Evolutionary conservation across 2,329 filamentous ascomycete genomes (phyloP).

Genomic region (Penicillium sclerotiorum): DNA sequence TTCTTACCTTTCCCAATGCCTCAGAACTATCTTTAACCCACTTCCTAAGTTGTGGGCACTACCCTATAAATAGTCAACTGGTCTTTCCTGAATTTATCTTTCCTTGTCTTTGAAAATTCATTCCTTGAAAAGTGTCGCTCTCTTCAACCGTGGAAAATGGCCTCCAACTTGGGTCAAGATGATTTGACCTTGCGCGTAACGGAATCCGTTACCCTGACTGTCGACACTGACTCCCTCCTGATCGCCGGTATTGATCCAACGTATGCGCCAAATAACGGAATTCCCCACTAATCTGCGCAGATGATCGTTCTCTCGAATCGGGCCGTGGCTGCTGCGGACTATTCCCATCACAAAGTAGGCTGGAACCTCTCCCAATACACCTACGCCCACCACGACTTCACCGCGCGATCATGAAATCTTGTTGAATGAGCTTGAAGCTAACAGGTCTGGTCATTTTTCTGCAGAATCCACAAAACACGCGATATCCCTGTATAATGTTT

Average conservation of each 20-base stretch:
- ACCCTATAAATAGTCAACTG: no score
- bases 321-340: slow-evolving; percentile 58
- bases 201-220: slow-evolving; percentile 61
- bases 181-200: slow-evolving; percentile 57
- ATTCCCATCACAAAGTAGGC: slow-evolving; percentile 53
- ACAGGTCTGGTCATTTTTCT: no score
- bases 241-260: slow-evolving; percentile 52
- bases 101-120: no score
- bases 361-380: slow-evolving; percentile 8
- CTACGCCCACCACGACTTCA: slow-evolving; percentile 13
- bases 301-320: slow-evolving; percentile 54
- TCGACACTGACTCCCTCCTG: slow-evolving; percentile 63
- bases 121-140: no score
- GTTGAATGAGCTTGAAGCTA: not conserved
- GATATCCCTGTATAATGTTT: slow-evolving; percentile 79
- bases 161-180: no score
- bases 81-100: no score
- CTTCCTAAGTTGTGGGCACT: no score
- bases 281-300: slow-evolving; percentile 45
- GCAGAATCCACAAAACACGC: slow-evolving; percentile 53
- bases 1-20: no score
- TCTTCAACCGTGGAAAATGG: no score
- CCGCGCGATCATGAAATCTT: slow-evolving; percentile 11
- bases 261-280: not conserved
- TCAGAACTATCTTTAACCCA: no score